Evolutionary conservation across 805 yeast species (phyloP).

Genomic region (Cyberlindnera lachancei): DNA sequence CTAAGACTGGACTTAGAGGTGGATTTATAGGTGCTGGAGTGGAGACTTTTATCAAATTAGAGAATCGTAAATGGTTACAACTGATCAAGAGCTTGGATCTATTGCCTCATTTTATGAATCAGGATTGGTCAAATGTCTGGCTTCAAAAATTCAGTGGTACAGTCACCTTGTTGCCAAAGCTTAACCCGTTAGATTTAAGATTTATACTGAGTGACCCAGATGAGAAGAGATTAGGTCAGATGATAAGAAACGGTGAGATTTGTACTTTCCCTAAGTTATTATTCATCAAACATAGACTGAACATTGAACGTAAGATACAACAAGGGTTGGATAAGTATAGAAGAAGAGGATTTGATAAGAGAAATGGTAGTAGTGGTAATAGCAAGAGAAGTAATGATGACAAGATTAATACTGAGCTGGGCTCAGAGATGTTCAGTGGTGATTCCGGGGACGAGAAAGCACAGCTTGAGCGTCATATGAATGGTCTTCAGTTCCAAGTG

Average conservation of each 20-base stretch:
- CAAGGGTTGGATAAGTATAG: slow-evolving; percentile 34
- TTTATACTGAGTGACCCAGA: slow-evolving; percentile 64
- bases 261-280: slow-evolving; percentile 59
- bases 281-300: slow-evolving; percentile 56
- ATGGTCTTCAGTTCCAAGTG: slow-evolving; percentile 12
- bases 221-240: slow-evolving; percentile 43
- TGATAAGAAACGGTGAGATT: slow-evolving; percentile 56
- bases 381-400: no score
- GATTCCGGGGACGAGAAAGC: slow-evolving; percentile 6
- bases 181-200: slow-evolving; percentile 49
- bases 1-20: slow-evolving; percentile 59
- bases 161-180: slow-evolving; percentile 70
- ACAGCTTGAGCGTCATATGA: slow-evolving; percentile 1
- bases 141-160: slow-evolving; percentile 69
- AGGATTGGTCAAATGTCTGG: slow-evolving; percentile 77
- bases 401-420: no score
- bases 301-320: slow-evolving; percentile 59
- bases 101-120: slow-evolving; percentile 60
- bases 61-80: slow-evolving; percentile 70
- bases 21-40: slow-evolving; percentile 69
- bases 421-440: slow-evolving; percentile 6
- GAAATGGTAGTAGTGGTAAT: no score
- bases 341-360: neutral
- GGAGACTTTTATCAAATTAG: slow-evolving; percentile 65
- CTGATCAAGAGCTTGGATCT: slow-evolving; percentile 57